Evolutionary conservation across 2,329 filamentous ascomycete species (phyloP), one percentile per base, ranked within the genome.

Genomic region (Aspergillus quadrilineatus): DNA sequence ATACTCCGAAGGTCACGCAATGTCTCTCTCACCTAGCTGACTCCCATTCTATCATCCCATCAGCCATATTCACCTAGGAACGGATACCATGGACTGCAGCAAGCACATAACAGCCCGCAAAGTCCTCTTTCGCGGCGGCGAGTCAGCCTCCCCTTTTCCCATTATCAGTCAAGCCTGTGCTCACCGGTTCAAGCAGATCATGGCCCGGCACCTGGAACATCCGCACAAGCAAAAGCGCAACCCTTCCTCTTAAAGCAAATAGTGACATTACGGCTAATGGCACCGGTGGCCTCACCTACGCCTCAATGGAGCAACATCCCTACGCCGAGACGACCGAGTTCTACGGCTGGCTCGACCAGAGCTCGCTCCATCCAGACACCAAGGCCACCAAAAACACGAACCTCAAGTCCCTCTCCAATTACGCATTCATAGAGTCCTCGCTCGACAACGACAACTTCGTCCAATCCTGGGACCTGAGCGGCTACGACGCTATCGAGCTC

Each of bases 261-360:
- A 41, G n/a, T 12, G 7, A 7, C 10, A 34, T 12, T 12, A 34
- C 10, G 4, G 4, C 4, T 15, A 26, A 42, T 47, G 8, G 6
- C 41, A 42, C 32, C 32, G 46, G 14, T 3, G 41, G 50, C 28
- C 22, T 47, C 26, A 28, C 55, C 32, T 54, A 50, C 32, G 39
- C 39, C 14, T n/a, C 30, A 6, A 42, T 50, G 10, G 41, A 26
- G 6, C 22, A 32, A 41, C 37, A 53, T 17, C 4, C 26, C 7
- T 29, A 37, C 15, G 17, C 50, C 29, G 6, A 4, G 8, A 29
- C 42, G 10, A 53, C 43, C 30, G 49, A 57, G 15, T 51, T 54
- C 28, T 17, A 50, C 42, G 56, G 56, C 28, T 54, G 52, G 42
- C 28, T 58, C 14, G 56, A 58, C 47, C 51, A 47, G 6, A 12